A percentile compares a stretch with the other conserved stretches of the same genome.
Evolutionary conservation across 1,284 basidiomycete species (phyloP).

Genomic region (Cryptococcus maquisensis): DNA sequence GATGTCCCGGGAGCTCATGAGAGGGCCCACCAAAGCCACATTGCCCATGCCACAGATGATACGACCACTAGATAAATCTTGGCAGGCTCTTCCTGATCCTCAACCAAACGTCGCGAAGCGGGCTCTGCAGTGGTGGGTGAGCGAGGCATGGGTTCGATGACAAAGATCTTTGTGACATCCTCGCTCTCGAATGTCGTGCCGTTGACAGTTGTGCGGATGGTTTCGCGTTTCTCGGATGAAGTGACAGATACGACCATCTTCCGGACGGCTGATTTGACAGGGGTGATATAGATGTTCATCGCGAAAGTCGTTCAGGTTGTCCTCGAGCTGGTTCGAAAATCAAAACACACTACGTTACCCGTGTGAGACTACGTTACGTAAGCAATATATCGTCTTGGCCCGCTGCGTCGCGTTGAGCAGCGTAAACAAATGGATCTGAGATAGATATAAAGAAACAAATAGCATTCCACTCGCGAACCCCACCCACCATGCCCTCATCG

Average conservation of each 20-base stretch:
- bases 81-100: too few relatives aligned
- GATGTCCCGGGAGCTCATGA: neutral
- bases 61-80: neutral
- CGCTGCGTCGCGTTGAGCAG: too few relatives aligned
- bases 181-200: conserved; percentile 11
- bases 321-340: too few relatives aligned
- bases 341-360: too few relatives aligned
- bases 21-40: conserved; percentile 18
- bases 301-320: too few relatives aligned
- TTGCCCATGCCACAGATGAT: conserved; percentile 5
- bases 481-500: neutral
- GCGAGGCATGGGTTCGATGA: conserved; percentile 18
- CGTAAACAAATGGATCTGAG: too few relatives aligned
- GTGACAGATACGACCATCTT: conserved; percentile 22
- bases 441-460: too few relatives aligned
- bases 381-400: too few relatives aligned
- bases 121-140: neutral
- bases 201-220: conserved; percentile 13
- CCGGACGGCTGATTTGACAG: neutral
- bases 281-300: too few relatives aligned
- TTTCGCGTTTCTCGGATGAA: conserved; percentile 9
- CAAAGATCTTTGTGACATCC: conserved; percentile 21
- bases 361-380: too few relatives aligned
- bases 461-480: too few relatives aligned
- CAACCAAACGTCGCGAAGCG: too few relatives aligned